Percentiles rank a stretch among this genome's conserved stretches.
These are phyloP conservation scores for Capsicum rhomboideum DNA, from an alignment of 257 asterid species.

Conservation along the genomic window DNA sequence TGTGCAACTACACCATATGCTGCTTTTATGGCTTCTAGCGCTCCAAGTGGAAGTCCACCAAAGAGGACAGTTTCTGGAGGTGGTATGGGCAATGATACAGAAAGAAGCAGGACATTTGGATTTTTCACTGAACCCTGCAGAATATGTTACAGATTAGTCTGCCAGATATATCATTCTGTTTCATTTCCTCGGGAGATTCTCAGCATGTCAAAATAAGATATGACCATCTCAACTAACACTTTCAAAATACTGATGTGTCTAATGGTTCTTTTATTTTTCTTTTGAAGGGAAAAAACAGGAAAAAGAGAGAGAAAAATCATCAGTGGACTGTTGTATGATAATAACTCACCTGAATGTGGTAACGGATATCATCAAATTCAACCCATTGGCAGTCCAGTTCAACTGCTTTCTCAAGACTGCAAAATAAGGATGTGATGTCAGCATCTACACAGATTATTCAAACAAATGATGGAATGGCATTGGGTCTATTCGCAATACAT, in stretches of 20 bases:
- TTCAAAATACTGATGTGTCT: background rate
- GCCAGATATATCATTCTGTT: background rate
- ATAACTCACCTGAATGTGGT: conserved; percentile 75
- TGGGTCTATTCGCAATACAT: background rate
- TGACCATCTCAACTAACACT: background rate
- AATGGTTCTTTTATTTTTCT: background rate
- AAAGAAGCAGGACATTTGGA: conserved; percentile 63
- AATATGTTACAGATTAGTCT: background rate
- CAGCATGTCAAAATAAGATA: background rate
- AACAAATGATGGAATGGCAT: background rate
- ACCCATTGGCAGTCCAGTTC: conserved; percentile 90
- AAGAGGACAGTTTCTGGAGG: conserved; percentile 80
- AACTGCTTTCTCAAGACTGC: conserved; percentile 89
- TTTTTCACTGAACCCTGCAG: conserved; percentile 75
- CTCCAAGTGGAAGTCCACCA: conserved; percentile 89
- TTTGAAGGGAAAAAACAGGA: background rate
- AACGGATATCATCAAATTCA: conserved; percentile 89
- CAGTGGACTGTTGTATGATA: background rate
- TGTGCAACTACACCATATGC: conserved; percentile 78
- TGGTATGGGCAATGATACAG: conserved; percentile 76
- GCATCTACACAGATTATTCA: background rate
- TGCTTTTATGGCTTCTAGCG: conserved; percentile 86
- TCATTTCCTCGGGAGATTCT: background rate
- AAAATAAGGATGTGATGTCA: conserved; percentile 2
- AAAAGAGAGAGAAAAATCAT: background rate